Evolutionary conservation across 306 rosid genomes (phyloP).

Genomic region (Cyamopsis tetragonoloba): DNA sequence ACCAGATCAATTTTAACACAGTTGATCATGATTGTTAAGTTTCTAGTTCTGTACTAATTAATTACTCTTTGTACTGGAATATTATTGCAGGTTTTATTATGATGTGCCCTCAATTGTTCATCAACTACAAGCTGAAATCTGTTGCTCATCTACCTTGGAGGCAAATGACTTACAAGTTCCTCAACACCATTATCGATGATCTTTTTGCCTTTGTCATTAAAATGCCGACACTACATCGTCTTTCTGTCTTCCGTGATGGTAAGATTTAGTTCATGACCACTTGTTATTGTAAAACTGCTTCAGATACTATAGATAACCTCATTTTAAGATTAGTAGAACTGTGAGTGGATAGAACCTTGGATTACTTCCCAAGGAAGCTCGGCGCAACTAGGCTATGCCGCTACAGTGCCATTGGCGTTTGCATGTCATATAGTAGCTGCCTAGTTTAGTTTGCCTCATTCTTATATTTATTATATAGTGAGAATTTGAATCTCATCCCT

Average conservation of each 20-base stretch:
- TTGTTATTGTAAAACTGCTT: slow-evolving; percentile 10
- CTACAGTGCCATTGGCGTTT: not conserved
- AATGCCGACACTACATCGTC: slow-evolving; percentile 95
- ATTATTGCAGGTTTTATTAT: slow-evolving; percentile 75
- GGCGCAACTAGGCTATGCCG: not conserved
- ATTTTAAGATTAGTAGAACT: not conserved
- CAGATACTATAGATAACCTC: not conserved
- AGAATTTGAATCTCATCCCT: not conserved
- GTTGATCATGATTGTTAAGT: not conserved
- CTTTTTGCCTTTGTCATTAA: slow-evolving; percentile 97
- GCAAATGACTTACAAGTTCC: slow-evolving; percentile 99
- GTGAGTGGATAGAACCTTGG: not conserved
- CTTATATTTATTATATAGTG: not conserved
- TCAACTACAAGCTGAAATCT: slow-evolving; percentile 95
- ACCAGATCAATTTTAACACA: not conserved
- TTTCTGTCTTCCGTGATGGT: slow-evolving; percentile 99
- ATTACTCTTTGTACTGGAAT: slow-evolving; percentile 22
- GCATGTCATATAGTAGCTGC: not conserved
- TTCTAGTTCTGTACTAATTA: not conserved
- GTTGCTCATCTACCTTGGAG: slow-evolving; percentile 99
- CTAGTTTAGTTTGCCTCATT: too few relatives aligned
- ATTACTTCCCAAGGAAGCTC: not conserved
- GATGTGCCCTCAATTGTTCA: slow-evolving; percentile 99
- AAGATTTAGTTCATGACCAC: slow-evolving; percentile 31
- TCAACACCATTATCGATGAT: slow-evolving; percentile 96